These are phyloP conservation scores for Kodamaea neixiangensis DNA, from an alignment of 805 yeast genomes.

Conservation along the genomic window DNA sequence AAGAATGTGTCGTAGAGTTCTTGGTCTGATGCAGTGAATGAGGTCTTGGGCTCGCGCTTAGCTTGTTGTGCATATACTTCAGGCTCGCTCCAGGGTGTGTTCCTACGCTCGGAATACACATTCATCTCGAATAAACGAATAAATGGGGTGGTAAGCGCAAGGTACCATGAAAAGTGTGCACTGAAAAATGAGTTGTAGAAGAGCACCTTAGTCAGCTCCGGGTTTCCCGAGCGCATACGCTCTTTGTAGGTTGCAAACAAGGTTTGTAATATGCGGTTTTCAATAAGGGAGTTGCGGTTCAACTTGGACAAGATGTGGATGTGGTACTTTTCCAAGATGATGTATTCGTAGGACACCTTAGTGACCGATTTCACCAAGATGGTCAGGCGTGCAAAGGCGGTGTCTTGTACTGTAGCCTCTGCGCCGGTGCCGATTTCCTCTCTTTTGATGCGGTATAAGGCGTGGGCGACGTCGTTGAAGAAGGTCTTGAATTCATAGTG, in stretches of 20 bases:
- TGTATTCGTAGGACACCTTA: slow-evolving; percentile 39
- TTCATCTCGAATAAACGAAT: slow-evolving; percentile 36
- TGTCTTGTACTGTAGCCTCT: slow-evolving; percentile 24
- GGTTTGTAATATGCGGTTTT: slow-evolving; percentile 21
- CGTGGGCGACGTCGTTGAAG: slow-evolving; percentile 28
- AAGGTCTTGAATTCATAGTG: slow-evolving; percentile 33
- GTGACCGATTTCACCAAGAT: slow-evolving; percentile 31
- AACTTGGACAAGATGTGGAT: slow-evolving; percentile 39
- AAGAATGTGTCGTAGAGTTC: slow-evolving; percentile 23
- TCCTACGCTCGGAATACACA: slow-evolving; percentile 27
- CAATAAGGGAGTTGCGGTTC: slow-evolving; percentile 33
- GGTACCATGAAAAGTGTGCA: slow-evolving; percentile 39
- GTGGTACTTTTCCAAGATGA: slow-evolving; percentile 40
- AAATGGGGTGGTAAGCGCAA: slow-evolving; percentile 40
- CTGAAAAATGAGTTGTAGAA: slow-evolving; percentile 35
- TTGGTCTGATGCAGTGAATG: slow-evolving; percentile 25
- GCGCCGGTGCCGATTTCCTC: slow-evolving; percentile 31
- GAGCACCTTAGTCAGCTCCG: slow-evolving; percentile 33
- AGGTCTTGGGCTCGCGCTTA: slow-evolving; percentile 13
- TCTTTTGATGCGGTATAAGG: slow-evolving; percentile 25
- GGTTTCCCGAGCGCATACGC: slow-evolving; percentile 16
- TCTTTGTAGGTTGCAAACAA: slow-evolving; percentile 26
- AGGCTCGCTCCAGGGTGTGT: slow-evolving; percentile 18
- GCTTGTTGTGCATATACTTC: slow-evolving; percentile 11
- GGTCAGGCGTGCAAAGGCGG: slow-evolving; percentile 13